Evolutionary conservation across 1,284 basidiomycete species (phyloP).

Genomic region (Austroboletus novae-zelandiae): DNA sequence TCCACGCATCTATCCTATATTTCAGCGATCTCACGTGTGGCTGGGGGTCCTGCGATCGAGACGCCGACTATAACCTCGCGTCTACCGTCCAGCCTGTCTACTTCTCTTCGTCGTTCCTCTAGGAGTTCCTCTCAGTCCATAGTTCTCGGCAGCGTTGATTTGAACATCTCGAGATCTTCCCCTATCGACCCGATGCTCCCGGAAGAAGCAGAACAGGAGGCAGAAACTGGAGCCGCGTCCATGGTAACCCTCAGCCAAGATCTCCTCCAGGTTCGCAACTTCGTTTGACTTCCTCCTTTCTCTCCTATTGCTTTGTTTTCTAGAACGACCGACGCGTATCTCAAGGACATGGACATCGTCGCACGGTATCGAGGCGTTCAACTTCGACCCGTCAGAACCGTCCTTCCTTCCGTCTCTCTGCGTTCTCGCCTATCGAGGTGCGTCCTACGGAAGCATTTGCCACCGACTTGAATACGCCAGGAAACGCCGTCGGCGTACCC

Average conservation of each 20-base stretch:
- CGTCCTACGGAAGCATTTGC: not conserved
- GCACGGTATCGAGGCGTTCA: slow-evolving; percentile 21
- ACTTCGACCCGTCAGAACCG: slow-evolving; percentile 6
- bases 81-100: slow-evolving; percentile 16
- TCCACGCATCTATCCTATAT: slow-evolving; percentile 22
- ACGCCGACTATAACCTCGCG: slow-evolving; percentile 20
- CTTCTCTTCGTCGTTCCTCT: slow-evolving; percentile 15
- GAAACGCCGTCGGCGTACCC: not conserved
- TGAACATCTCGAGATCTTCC: slow-evolving; percentile 27
- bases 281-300: not conserved
- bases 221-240: slow-evolving; percentile 8
- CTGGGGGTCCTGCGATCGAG: slow-evolving; percentile 11
- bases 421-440: slow-evolving; percentile 14
- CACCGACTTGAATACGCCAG: slow-evolving; percentile 1
- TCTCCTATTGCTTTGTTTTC: not conserved
- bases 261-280: slow-evolving; percentile 27
- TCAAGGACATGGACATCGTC: slow-evolving; percentile 16
- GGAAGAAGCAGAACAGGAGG: slow-evolving; percentile 6
- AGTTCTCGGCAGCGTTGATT: slow-evolving; percentile 26
- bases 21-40: slow-evolving; percentile 9
- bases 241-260: slow-evolving; percentile 29
- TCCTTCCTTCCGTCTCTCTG: slow-evolving; percentile 26
- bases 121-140: slow-evolving; percentile 21
- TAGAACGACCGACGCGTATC: slow-evolving; percentile 25
- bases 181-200: slow-evolving; percentile 13